Conservation (phyloP, 169 alveolate genomes). For the Eimeria praecox region DNA sequence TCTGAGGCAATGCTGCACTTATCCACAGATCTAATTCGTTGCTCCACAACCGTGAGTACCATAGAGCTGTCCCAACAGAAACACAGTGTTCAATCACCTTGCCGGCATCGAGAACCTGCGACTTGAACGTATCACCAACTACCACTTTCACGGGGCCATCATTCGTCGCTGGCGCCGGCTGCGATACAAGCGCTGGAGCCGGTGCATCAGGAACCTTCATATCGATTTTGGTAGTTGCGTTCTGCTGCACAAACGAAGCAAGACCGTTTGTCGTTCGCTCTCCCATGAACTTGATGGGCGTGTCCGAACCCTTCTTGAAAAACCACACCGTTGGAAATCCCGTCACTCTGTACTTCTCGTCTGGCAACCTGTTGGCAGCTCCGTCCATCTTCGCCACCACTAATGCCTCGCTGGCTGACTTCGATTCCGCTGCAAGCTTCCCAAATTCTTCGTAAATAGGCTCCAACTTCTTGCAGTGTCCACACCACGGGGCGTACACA, state of each 20-base stretch:
- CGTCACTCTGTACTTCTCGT: slow-evolving; percentile 58
- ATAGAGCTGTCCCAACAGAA: not conserved
- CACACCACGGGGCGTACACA: slow-evolving; percentile 98
- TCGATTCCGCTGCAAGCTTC: slow-evolving; percentile 84
- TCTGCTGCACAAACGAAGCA: slow-evolving; percentile 64
- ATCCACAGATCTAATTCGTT: not conserved
- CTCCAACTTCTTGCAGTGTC: slow-evolving; percentile 97
- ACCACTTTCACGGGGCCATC: slow-evolving; percentile 90
- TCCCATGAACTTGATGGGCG: slow-evolving; percentile 61
- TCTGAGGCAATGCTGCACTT: not conserved
- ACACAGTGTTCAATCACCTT: slow-evolving; percentile 60
- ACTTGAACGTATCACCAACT: slow-evolving; percentile 76
- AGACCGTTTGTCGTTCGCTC: slow-evolving; percentile 51
- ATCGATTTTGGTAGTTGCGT: slow-evolving; percentile 29
- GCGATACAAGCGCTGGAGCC: slow-evolving; percentile 85
- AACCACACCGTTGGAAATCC: slow-evolving; percentile 65
- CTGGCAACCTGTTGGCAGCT: slow-evolving; percentile 85
- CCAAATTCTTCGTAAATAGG: slow-evolving; percentile 87
- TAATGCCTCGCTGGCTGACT: slow-evolving; percentile 83
- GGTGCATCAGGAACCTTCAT: slow-evolving; percentile 85
- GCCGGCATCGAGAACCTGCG: slow-evolving; percentile 88
- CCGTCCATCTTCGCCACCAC: slow-evolving; percentile 96
- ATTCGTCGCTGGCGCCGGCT: slow-evolving; percentile 92
- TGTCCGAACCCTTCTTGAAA: slow-evolving; percentile 63
- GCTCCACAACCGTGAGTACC: not conserved